phyloP scores from a whole-genome alignment of 2,329 filamentous ascomycete genomes.

The Neurospora sp. region DNA sequence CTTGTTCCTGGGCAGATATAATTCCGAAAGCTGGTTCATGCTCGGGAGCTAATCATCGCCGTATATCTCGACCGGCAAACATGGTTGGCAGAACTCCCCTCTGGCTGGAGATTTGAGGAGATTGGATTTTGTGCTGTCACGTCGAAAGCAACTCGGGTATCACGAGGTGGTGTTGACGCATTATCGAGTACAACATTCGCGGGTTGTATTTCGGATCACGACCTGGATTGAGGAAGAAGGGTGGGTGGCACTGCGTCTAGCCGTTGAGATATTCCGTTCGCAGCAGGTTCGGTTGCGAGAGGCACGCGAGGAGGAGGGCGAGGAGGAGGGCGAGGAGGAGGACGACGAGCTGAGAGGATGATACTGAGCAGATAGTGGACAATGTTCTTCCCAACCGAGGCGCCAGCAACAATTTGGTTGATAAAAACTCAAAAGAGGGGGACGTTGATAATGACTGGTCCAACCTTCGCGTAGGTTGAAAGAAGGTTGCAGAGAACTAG shows the following conservation, averaged over 20 bases:
- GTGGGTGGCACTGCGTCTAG: neutral
- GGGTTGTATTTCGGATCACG: neutral
- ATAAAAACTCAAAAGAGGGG: neutral
- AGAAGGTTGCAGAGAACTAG: neutral
- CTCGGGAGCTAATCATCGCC: neutral
- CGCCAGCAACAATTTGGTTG: neutral
- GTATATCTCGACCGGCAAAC: neutral
- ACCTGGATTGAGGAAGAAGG: neutral
- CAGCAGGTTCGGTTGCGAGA: neutral
- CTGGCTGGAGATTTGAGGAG: neutral
- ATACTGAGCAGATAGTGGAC: neutral
- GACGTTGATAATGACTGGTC: no score
- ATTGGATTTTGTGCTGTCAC: neutral
- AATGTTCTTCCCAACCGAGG: neutral
- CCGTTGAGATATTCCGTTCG: neutral
- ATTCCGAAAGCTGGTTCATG: neutral
- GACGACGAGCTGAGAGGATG: neutral
- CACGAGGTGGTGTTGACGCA: neutral
- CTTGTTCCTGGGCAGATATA: neutral
- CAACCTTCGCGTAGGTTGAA: no score
- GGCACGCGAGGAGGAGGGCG: neutral
- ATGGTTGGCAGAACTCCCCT: neutral
- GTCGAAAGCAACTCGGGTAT: neutral
- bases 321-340: neutral
- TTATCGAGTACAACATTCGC: neutral